Evolutionary conservation across 2,329 filamentous ascomycete genomes (phyloP), one percentile per base, ranked within the genome.

Genomic region (Metarhizium guizhouense): DNA sequence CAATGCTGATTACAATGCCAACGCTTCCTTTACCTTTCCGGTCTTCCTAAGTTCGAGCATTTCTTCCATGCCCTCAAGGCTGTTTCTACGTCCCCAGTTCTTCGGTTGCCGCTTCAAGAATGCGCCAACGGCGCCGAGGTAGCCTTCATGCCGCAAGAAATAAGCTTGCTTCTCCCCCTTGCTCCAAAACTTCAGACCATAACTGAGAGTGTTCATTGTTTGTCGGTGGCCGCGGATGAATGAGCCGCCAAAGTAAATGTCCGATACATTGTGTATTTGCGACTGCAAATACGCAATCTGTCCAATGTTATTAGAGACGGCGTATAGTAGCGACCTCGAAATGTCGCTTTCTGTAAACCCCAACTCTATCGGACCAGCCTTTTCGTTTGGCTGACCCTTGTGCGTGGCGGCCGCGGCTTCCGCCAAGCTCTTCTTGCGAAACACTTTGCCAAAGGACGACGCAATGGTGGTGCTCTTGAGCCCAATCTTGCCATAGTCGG

Each of bases 261-360:
- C 85, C 60, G 89, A 87, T 30, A 97, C 78, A 49, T 87, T 83
- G 73, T 99, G 93, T 67, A 96, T 94, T 69, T 96, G 92, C 6
- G 90, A 94, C 68, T 97, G 94, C n/a, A 99, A 78, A 70, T 94
- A 96, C 47, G 94, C 91, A 64, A 99, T 95, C 74, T 99, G 94
- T 16, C 94, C 94, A 60, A 97, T 96, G 72, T 97, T 97, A 76
- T 97, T 97, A 69, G 88, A 93, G 63, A 97, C 90, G 29, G 94
- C 94, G 72, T 96, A 99, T 0, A 99, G 82, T 18, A 99, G 79
- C 50, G 90, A 96, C 36, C 93, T 81, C 29, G 90, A 94, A 60
- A 99, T 90, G 70, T 99, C 94, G 67, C 91, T 85, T 40, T 84
- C 79, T 18, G 82, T 84, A 72, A 96, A 97, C 38, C 64, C 62